Conservation (phyloP, 805 yeast genomes). For the Yarrowia sp. region DNA sequence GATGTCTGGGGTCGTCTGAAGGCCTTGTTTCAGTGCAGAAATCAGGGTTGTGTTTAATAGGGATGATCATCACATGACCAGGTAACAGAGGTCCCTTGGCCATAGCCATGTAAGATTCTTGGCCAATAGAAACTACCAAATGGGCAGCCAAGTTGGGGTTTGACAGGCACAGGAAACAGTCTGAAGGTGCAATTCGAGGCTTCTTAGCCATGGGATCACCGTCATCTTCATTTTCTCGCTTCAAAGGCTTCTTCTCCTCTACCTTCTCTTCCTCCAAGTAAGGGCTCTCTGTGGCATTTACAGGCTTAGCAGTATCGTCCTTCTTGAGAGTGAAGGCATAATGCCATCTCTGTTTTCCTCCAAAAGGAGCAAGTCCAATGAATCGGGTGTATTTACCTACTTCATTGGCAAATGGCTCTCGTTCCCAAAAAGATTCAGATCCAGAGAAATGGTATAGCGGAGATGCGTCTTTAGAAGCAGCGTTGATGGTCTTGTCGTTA, state of each 20-base stretch:
- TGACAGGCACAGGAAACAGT: slow-evolving; percentile 84
- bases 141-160: slow-evolving; percentile 80
- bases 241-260: not conserved
- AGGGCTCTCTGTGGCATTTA: slow-evolving; percentile 19
- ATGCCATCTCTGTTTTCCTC: slow-evolving; percentile 67
- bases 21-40: slow-evolving; percentile 47
- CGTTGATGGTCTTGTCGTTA: slow-evolving; percentile 4
- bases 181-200: slow-evolving; percentile 56
- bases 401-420: slow-evolving; percentile 63
- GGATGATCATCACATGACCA: slow-evolving; percentile 83
- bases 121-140: slow-evolving; percentile 79
- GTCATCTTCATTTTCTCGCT: slow-evolving; percentile 8
- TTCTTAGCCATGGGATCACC: slow-evolving; percentile 28
- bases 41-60: slow-evolving; percentile 74
- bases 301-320: slow-evolving; percentile 15
- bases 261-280: slow-evolving; percentile 5
- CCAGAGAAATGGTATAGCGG: slow-evolving; percentile 73
- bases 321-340: slow-evolving; percentile 66
- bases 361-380: slow-evolving; percentile 68
- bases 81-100: slow-evolving; percentile 89
- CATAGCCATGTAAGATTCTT: slow-evolving; percentile 68
- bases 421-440: slow-evolving; percentile 60
- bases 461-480: not conserved
- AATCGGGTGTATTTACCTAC: slow-evolving; percentile 59
- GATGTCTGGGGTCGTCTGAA: slow-evolving; percentile 15